Base-by-base conservation (phyloP, 75 land plant species). In the Adiantum capillusveneris region DNA sequence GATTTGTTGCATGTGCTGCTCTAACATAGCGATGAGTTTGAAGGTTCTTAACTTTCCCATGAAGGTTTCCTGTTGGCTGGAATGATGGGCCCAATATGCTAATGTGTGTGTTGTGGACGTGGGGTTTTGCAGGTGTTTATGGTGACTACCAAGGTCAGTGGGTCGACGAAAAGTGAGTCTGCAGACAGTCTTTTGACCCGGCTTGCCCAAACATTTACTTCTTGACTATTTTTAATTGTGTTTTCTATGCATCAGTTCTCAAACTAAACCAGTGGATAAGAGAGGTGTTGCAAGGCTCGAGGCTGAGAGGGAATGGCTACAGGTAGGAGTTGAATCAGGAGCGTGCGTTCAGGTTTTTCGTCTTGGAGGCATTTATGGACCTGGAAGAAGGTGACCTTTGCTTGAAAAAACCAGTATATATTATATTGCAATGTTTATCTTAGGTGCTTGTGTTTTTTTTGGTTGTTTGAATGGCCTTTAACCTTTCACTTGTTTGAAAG, bases 311-410 rank as follows among this genome's bases (percentile, higher is more conserved):
- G 69, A 60, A 56, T 93, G 98, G 98, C 59, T 83, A 54, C 52
- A 65, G 13, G 31, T 88, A 7, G 90, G 74, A 0, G 7, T 39
- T 50, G 62, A 66, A 20, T 53, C 68, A 41, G 77, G 77, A 3
- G 53, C 76, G 16, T 22, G 72, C 29, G 63, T 71, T 12, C 74
- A 80, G 39, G 67, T 88, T 29, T 85, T 93, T 57, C 80, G 98
- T 14, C 79, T 88, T 13, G 98, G 98, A 27, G 98, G 98, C 14
- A 85, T 88, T 36, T 93, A 93, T 72, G 98, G 98, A 1, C 98
- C 98, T 56, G 95, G 90, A 21, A 79, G 98, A 72, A 90, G 95
- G 95, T 88, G 43, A 19, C 37, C 9, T 21, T 20, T 51, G 11
- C 26, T n/a, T 22, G 16, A 5, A 5, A 9, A 34, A 34, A 34